Percentiles rank a stretch among this genome's conserved stretches.
phyloP scores from a whole-genome alignment of 164 flowering plant genomes.

The Annona squamosa region DNA sequence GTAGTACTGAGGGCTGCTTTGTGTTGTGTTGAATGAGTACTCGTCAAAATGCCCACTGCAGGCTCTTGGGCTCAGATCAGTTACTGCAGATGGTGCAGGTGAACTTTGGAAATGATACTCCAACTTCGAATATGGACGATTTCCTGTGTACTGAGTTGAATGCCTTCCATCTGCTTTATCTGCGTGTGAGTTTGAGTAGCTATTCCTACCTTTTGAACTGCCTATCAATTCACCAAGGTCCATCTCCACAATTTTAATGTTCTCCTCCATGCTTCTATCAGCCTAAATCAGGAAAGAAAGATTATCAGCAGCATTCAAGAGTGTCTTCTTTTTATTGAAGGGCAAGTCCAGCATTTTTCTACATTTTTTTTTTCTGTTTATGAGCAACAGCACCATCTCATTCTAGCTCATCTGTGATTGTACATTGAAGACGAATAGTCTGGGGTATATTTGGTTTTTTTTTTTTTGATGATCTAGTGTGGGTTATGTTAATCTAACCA shows the following conservation, averaged over 20 bases:
- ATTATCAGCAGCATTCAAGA: not conserved
- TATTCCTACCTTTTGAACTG: constrained; percentile 43
- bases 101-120: constrained; percentile 43
- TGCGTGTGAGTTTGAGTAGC: constrained; percentile 39
- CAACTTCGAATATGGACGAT: constrained; percentile 28
- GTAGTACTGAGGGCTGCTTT: constrained; percentile 71
- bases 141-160: constrained; percentile 29
- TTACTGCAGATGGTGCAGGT: constrained; percentile 63
- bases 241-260: constrained; percentile 86
- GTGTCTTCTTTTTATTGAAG: not conserved
- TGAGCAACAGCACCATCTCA: no score
- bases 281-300: constrained; percentile 25
- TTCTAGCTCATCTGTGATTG: no score
- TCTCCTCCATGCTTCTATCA: constrained; percentile 61
- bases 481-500: no score
- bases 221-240: constrained; percentile 50
- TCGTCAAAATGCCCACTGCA: constrained; percentile 80
- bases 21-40: constrained; percentile 54
- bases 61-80: constrained; percentile 69
- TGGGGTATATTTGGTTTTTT: no score
- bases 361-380: no score
- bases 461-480: no score
- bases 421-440: no score
- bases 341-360: no score
- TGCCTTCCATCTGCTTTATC: constrained; percentile 45